Evolutionary conservation across 805 yeast species (phyloP), one percentile per base, ranked within the genome.

Genomic region (Pichia thaimueangensis): DNA sequence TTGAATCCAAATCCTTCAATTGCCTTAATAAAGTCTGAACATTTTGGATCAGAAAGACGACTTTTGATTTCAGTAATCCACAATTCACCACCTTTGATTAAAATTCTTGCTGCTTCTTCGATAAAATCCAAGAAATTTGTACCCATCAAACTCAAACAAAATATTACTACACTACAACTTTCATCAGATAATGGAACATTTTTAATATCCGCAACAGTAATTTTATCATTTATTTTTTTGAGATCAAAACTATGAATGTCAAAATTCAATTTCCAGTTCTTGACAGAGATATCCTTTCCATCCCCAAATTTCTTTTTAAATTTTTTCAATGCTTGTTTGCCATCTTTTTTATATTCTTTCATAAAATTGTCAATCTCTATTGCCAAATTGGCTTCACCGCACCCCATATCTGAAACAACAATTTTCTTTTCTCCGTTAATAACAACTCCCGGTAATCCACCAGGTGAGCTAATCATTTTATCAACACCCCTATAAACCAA

Each of bases 61-160:
- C 96, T 86, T 63, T 91, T 91, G 64, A 93, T 93, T 60, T 93
- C 99, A 2, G 97, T 93, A 36, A 93, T 87, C 98, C 98, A 93
- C 36, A 93, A 65, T 59, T 91, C 96, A 22, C 99, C 97, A 47
- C 87, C 73, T 33, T 96, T 96, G 9, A 87, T 81, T 41, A 93
- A 68, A 15, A 93, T 70, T 55, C 99, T 72, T 57, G 84, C 73
- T 0, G 96, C 97, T 59, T 93, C 99, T 45, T 80, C 71, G 41
- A 93, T 77, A 58, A 93, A 93, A 58, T 93, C 97, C 47, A 89
- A 67, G 59, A 91, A 88, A 58, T 93, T 93, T 4, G 97, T 91
- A 4, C 99, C 98, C 99, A 93, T 93, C 45, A 93, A 69, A 0
- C 97, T 93, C 38, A 93, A 70, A 62, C 98, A 93, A 63, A 89